Evolutionary conservation across 2,329 filamentous ascomycete genomes (phyloP), one percentile per base, ranked within the genome.

Genomic region (Pseudogymnoascus destructans): DNA sequence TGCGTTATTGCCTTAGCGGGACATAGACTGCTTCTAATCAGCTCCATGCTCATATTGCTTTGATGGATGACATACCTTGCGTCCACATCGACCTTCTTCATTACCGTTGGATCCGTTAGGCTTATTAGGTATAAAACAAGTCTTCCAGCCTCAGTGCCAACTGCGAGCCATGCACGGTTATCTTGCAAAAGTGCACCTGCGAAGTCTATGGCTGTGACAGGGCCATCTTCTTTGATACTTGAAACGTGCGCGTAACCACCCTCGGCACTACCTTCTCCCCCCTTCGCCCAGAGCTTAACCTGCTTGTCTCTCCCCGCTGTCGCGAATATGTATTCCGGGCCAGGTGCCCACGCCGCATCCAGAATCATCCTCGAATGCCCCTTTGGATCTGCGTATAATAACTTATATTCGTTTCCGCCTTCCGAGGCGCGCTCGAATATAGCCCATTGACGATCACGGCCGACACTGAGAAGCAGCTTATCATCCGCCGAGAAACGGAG

Each of bases 311-410:
- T 79, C 2, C 91, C 89, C 1, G 91, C 92, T 0, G 93, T 98
- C 10, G 87, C 86, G 71, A 98, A 98, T 25, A 78, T 70, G 4
- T 71, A 64, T 7, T 69, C 67, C 6, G 67, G 67, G 1, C 66
- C 63, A 5, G 67, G 85, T 1, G 86, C 84, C 92, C 93, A 98
- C 2, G 87, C 82, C 1, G 84, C 87, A 68, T 90, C 89, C 11
- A 97, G 77, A 49, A 98, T 91, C 90, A 98, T 97, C 60, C 93
- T 78, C 3, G 86, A 79, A 70, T 98, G 93, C 0, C 88, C 92
- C 72, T 95, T 96, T 1, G 82, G 80, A 65, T 95, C 89, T 2
- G 79, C 75, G 61, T 84, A 75, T 36, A 80, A 70, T 2, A 85
- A 74, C 21, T 70, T 72, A 66, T 87, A 96, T 3, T 58, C 60